Base-by-base conservation (phyloP, 331 rosid species). In the Pyracantha coccinea region DNA sequence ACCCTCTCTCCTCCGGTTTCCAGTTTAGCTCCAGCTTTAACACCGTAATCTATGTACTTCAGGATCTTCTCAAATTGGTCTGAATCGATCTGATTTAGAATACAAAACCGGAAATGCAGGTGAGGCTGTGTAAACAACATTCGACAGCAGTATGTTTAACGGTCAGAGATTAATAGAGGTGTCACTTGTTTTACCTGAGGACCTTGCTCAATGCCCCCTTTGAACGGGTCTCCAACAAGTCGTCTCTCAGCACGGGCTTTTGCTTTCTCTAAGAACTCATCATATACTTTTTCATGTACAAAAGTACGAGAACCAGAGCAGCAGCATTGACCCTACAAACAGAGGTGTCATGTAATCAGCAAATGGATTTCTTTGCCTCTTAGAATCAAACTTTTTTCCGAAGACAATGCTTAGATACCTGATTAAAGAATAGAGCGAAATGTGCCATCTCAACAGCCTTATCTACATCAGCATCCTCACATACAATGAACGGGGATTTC, bases 241-340 rank as follows among this genome's bases (percentile, higher is more conserved):
- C 98, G 97, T 65, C 81, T 93, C 28, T 78, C 52, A 11, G 98
- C 98, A 8, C 89, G 94, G 12, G 83, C 88, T 81, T 76, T 93
- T 59, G 98, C 92, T 86, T 93, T 93, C 80, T 86, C 94, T 27
- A 88, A 71, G 75, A 93, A 91, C 80, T 93, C 95, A 7, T 93
- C 97, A 19, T 91, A 82, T 25, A 93, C 81, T 45, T 76, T 44
- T 81, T 91, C 98, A 79, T 93, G 97, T 35, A 93, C 98, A 75
- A 67, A 91, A 68, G 98, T 93, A 71, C 97, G 89, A 76, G 98
- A 93, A 41, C 97, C 98, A 63, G 95, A 88, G 66, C 95, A 88
- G 82, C 98, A 93, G 79, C 98, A 93, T 87, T 93, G 98, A 72
- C 98, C 98, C 97, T 91, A 74, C 64, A 80, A 68, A 73, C 75